Conservation (phyloP, 108 stramenopile genomes). For the Cyclostephanos invisitatus region DNA sequence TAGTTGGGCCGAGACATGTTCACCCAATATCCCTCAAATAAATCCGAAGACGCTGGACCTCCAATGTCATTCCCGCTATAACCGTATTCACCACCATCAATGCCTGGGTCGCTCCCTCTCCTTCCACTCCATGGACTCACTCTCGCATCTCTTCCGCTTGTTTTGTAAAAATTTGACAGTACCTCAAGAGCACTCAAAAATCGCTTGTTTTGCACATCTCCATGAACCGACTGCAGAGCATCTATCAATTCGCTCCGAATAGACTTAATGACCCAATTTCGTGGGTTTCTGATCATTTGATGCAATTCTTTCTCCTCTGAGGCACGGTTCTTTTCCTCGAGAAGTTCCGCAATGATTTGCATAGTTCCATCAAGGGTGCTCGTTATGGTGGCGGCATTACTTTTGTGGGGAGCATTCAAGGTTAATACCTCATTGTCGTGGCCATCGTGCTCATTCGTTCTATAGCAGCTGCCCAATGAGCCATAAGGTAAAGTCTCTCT, state of each 20-base stretch:
- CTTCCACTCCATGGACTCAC: slow-evolving; percentile 47
- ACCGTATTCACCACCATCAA: slow-evolving; percentile 27
- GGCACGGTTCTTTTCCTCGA: slow-evolving; percentile 45
- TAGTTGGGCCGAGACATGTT: slow-evolving; percentile 79
- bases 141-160: slow-evolving; percentile 47
- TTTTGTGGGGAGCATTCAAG: background rate
- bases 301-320: slow-evolving; percentile 46
- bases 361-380: slow-evolving; percentile 42
- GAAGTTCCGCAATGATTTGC: slow-evolving; percentile 33
- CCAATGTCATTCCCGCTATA: slow-evolving; percentile 30
- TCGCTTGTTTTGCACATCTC: slow-evolving; percentile 45
- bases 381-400: slow-evolving; percentile 2
- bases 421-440: slow-evolving; percentile 13
- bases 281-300: slow-evolving; percentile 47
- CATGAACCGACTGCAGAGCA: slow-evolving; percentile 37
- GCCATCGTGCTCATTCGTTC: slow-evolving; percentile 11
- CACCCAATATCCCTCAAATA: slow-evolving; percentile 74
- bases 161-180: slow-evolving; percentile 39
- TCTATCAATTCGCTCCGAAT: slow-evolving; percentile 50
- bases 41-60: slow-evolving; percentile 37
- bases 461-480: slow-evolving; percentile 17
- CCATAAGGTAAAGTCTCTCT: slow-evolving; percentile 11
- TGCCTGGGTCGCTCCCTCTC: slow-evolving; percentile 15
- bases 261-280: slow-evolving; percentile 41
- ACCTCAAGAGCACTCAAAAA: slow-evolving; percentile 44